Evolutionary conservation across 352 stramenopile species (phyloP).

Genomic region (Nothophytophthora sp.): DNA sequence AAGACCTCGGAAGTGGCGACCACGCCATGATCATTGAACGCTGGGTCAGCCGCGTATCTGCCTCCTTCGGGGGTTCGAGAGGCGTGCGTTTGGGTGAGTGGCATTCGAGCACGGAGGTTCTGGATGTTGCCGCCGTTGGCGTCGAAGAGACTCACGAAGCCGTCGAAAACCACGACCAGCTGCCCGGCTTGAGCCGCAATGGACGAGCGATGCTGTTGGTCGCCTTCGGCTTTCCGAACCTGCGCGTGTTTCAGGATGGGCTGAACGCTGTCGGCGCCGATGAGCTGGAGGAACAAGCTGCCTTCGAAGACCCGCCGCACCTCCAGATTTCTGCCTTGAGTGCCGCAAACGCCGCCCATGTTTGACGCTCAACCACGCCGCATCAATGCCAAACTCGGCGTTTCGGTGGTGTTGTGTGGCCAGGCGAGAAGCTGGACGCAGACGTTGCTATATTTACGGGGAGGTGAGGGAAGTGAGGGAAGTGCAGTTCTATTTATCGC

Average conservation of each 20-base stretch:
- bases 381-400: slow-evolving; percentile 5
- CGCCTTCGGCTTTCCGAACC: slow-evolving; percentile 44
- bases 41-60: slow-evolving; percentile 20
- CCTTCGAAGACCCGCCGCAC: slow-evolving; percentile 52
- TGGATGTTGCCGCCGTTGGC: slow-evolving; percentile 42
- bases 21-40: slow-evolving; percentile 27
- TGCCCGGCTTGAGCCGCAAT: slow-evolving; percentile 23
- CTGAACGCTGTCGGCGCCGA: slow-evolving; percentile 49
- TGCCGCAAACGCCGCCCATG: slow-evolving; percentile 60
- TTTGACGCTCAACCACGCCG: slow-evolving; percentile 15
- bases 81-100: slow-evolving; percentile 5
- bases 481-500: too few relatives aligned
- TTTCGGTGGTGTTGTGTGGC: too few relatives aligned
- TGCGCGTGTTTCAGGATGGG: slow-evolving; percentile 48
- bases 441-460: too few relatives aligned
- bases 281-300: slow-evolving; percentile 65
- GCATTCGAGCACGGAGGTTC: slow-evolving; percentile 35
- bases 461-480: too few relatives aligned
- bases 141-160: slow-evolving; percentile 48
- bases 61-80: too few relatives aligned
- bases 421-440: too few relatives aligned
- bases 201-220: slow-evolving; percentile 24
- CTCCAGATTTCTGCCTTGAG: slow-evolving; percentile 34
- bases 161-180: slow-evolving; percentile 60
- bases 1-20: slow-evolving; percentile 50